A percentile compares a stretch with the other conserved stretches of the same genome.
These are phyloP conservation scores for Macrocybe gigantea DNA, from an alignment of 768 basidiomycete genomes.

Conservation along the genomic window DNA sequence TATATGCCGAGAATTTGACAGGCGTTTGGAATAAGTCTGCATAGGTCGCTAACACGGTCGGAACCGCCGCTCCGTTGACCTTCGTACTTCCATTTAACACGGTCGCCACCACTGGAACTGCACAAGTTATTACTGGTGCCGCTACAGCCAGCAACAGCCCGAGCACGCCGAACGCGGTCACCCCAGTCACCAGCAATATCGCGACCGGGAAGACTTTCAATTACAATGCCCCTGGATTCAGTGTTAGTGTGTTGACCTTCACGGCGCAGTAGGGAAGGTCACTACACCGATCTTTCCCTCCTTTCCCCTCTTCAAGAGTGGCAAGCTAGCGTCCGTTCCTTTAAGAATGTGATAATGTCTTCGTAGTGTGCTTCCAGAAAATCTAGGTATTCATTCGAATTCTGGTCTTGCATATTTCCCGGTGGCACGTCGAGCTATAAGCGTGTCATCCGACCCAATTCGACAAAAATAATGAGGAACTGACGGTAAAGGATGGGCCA, in stretches of 20 bases:
- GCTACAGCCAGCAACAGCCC: slow-evolving; percentile 52
- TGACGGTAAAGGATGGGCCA: slow-evolving; percentile 66
- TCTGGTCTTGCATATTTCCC: slow-evolving; percentile 72
- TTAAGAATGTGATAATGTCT: slow-evolving; percentile 15
- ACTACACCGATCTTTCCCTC: too few species aligned
- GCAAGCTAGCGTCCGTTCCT: too few species aligned
- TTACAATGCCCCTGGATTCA: slow-evolving; percentile 46
- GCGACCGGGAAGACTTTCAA: slow-evolving; percentile 44
- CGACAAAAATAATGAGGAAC: background rate
- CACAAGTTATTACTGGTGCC: slow-evolving; percentile 45
- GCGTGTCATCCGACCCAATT: background rate
- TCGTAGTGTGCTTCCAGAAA: slow-evolving; percentile 36
- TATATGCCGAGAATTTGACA: too few species aligned
- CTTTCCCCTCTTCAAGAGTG: too few species aligned
- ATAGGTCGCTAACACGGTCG: slow-evolving; percentile 51
- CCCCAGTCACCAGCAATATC: slow-evolving; percentile 40
- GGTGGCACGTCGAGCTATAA: slow-evolving; percentile 58
- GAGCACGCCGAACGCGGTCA: slow-evolving; percentile 36
- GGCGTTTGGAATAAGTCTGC: background rate
- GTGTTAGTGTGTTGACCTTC: slow-evolving; percentile 33
- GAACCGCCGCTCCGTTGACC: slow-evolving; percentile 31
- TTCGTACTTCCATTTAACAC: slow-evolving; percentile 50
- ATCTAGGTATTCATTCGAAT: slow-evolving; percentile 51
- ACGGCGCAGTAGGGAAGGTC: slow-evolving; percentile 14
- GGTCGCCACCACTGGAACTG: slow-evolving; percentile 37